phyloP scores from a whole-genome alignment of 2,329 filamentous ascomycete species.

The Tolypocladium tundrense region DNA sequence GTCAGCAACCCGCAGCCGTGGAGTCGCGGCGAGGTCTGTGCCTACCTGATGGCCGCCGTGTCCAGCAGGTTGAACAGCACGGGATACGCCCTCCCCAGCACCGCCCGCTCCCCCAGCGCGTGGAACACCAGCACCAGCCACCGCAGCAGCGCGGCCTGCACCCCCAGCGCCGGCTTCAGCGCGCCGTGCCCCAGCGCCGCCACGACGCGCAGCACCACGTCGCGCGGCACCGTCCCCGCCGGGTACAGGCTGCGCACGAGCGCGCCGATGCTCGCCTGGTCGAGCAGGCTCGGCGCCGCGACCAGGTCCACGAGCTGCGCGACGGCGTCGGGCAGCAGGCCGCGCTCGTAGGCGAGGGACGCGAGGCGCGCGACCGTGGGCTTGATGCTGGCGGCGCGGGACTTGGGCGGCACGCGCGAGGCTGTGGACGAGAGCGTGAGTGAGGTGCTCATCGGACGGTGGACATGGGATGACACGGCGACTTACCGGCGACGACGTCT shows the following conservation, averaged over 20 bases:
- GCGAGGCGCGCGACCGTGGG: conserved; percentile 53
- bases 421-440: conserved; percentile 24
- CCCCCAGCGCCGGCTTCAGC: conserved; percentile 59
- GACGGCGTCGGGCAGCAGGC: conserved; percentile 52
- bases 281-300: conserved; percentile 56
- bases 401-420: conserved; percentile 53
- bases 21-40: conserved; percentile 16
- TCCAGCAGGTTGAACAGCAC: conserved; percentile 75
- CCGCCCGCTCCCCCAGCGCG: conserved; percentile 49
- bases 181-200: conserved; percentile 68
- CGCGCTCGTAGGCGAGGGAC: conserved; percentile 55
- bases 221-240: conserved; percentile 47
- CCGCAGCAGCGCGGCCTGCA: conserved; percentile 61
- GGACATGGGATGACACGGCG: background rate
- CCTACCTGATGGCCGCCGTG: conserved; percentile 64
- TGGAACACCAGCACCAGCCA: conserved; percentile 75
- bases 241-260: conserved; percentile 71
- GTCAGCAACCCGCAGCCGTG: background rate
- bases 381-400: conserved; percentile 52
- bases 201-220: conserved; percentile 55
- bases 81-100: conserved; percentile 60
- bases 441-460: background rate
- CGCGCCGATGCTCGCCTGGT: conserved; percentile 61
- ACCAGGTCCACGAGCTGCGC: conserved; percentile 55
- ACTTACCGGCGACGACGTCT: conserved; percentile 24